phyloP scores from a whole-genome alignment of 768 basidiomycete species.

The Boletus reticuloceps region DNA sequence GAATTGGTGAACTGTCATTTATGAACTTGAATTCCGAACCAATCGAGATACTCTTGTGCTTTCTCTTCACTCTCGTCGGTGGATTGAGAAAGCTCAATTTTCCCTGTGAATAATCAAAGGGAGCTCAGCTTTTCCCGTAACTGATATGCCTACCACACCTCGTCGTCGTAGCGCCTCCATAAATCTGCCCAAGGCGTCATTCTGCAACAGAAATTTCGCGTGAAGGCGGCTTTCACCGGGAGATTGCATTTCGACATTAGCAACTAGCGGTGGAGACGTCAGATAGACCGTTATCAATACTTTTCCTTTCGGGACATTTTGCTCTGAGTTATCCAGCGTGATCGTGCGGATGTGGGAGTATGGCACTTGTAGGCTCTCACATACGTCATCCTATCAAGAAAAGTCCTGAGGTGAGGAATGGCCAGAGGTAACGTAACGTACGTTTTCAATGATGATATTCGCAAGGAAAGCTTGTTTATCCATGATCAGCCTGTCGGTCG shows the following conservation, averaged over 20 bases:
- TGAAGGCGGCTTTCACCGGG: conserved; percentile 19
- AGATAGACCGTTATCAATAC: conserved; percentile 31
- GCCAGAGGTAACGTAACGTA: neutral
- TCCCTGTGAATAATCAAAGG: conserved; percentile 21
- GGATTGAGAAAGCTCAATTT: conserved; percentile 29
- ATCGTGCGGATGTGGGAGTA: conserved; percentile 35
- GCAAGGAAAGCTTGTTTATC: conserved; percentile 51
- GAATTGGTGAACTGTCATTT: conserved; percentile 19
- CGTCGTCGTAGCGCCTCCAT: conserved; percentile 41
- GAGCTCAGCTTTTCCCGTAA: neutral
- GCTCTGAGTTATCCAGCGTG: conserved; percentile 24
- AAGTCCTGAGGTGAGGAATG: conserved; percentile 1
- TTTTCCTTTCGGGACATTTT: conserved; percentile 16
- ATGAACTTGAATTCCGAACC: conserved; percentile 25
- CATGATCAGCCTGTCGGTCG: conserved; percentile 47
- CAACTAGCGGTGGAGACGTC: conserved; percentile 40
- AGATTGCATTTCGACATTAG: conserved; percentile 22
- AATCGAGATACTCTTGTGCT: conserved; percentile 23
- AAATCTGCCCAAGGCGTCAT: conserved; percentile 37
- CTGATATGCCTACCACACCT: conserved; percentile 40
- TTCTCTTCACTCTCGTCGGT: conserved; percentile 8
- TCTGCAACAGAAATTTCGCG: conserved; percentile 40
- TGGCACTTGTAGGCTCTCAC: conserved; percentile 50
- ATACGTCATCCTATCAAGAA: conserved; percentile 40
- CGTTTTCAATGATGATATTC: conserved; percentile 39